Evolutionary conservation across 306 rosid species (phyloP).

Genomic region (Pueraria montana): DNA sequence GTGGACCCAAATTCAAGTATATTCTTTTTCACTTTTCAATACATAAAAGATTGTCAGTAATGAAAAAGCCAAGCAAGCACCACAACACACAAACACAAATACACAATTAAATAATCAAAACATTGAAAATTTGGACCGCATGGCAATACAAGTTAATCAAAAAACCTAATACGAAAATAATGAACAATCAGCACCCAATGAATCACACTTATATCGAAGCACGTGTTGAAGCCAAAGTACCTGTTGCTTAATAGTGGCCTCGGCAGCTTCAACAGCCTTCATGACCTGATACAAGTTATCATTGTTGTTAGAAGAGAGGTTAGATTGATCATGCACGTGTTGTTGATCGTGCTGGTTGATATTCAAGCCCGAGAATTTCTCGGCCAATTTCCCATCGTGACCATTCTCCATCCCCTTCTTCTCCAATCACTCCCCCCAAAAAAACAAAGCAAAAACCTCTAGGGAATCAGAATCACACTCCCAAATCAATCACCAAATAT

Average conservation of each 20-base stretch:
- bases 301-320: constrained; percentile 50
- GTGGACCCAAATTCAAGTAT: not conserved
- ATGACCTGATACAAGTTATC: constrained; percentile 84
- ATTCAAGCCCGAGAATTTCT: constrained; percentile 75
- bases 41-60: constrained; percentile 5
- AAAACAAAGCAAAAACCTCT: not conserved
- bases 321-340: constrained; percentile 50
- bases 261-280: constrained; percentile 96
- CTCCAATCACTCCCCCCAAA: constrained; percentile 24
- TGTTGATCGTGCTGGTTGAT: constrained; percentile 55
- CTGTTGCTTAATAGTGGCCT: constrained; percentile 91
- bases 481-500: constrained; percentile 47
- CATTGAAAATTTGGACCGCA: constrained; percentile 4
- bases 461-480: not conserved
- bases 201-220: not conserved
- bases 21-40: not conserved
- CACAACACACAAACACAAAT: not conserved
- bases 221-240: constrained; percentile 49
- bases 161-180: not conserved
- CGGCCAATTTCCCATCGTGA: constrained; percentile 70
- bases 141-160: not conserved
- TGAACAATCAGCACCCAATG: constrained; percentile 11
- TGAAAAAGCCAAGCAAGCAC: constrained; percentile 13
- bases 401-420: constrained; percentile 87
- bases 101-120: constrained; percentile 12